Conservation (phyloP, 1,284 basidiomycete species). For the Inonotus obliquus region DNA sequence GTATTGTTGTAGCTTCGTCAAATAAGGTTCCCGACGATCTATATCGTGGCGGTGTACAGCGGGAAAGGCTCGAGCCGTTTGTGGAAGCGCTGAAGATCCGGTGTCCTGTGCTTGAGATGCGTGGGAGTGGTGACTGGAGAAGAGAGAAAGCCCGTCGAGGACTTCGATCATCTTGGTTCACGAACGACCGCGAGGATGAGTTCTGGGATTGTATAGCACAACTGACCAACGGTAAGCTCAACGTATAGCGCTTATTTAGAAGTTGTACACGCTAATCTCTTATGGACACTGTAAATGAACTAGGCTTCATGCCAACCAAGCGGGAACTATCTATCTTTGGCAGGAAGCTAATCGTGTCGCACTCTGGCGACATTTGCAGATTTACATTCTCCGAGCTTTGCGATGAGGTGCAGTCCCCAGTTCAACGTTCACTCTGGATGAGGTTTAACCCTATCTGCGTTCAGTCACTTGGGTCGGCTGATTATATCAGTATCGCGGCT, state of each 20-base stretch:
- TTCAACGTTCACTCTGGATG: neutral
- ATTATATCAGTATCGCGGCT: slow-evolving; percentile 63
- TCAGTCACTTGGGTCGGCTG: slow-evolving; percentile 61
- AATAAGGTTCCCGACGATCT: slow-evolving; percentile 67
- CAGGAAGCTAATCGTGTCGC: slow-evolving; percentile 45
- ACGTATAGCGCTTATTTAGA: slow-evolving; percentile 1
- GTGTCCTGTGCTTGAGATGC: slow-evolving; percentile 56
- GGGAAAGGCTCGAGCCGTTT: slow-evolving; percentile 59
- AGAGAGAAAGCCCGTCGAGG: slow-evolving; percentile 23
- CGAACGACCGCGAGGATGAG: slow-evolving; percentile 22
- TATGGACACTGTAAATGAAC: neutral
- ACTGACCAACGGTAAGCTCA: slow-evolving; percentile 5
- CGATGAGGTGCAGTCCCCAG: slow-evolving; percentile 39
- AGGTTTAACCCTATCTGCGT: neutral
- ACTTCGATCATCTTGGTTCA: slow-evolving; percentile 33
- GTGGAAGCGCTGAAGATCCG: slow-evolving; percentile 57
- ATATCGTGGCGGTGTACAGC: slow-evolving; percentile 66
- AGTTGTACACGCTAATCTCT: neutral
- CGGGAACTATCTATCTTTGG: slow-evolving; percentile 34
- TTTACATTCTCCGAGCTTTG: slow-evolving; percentile 63
- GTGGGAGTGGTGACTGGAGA: slow-evolving; percentile 42
- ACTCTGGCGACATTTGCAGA: slow-evolving; percentile 39
- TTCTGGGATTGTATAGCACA: slow-evolving; percentile 24
- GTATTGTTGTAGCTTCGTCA: slow-evolving; percentile 51
- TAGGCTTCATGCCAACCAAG: neutral